Conservation (phyloP, 352 stramenopile genomes). For the Phytophthora uliginosa region DNA sequence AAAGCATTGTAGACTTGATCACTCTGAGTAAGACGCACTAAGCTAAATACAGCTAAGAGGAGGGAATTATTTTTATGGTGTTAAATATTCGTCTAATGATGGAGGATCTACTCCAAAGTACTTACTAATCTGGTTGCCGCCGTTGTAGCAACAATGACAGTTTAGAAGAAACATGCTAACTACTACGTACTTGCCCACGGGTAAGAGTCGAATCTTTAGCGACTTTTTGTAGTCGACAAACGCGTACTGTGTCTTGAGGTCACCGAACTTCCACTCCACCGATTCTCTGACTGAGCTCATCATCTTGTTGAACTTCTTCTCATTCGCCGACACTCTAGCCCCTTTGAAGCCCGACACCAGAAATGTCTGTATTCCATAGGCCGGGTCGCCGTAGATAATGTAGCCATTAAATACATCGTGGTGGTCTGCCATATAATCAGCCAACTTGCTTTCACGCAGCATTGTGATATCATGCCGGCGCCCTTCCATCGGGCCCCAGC, state of each 20-base stretch:
- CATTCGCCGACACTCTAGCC: not conserved
- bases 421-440: not conserved
- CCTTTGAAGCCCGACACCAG: conserved; percentile 11
- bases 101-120: conserved; percentile 2
- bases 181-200: conserved; percentile 8
- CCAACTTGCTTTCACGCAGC: not conserved
- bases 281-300: conserved; percentile 4
- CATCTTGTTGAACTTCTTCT: conserved; percentile 11
- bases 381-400: conserved; percentile 15
- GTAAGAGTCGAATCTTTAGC: conserved; percentile 6
- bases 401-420: conserved; percentile 15
- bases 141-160: not conserved
- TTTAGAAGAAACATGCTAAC: not conserved
- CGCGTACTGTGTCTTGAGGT: conserved; percentile 8
- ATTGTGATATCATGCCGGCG: conserved; percentile 17
- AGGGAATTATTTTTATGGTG: not conserved
- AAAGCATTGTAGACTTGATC: conserved; percentile 19
- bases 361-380: conserved; percentile 13
- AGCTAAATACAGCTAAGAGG: conserved; percentile 1
- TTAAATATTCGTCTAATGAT: not conserved
- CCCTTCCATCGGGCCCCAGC: conserved; percentile 16
- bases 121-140: conserved; percentile 6
- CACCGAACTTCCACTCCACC: conserved; percentile 10
- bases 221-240: conserved; percentile 18
- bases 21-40: conserved; percentile 4